Evolutionary conservation across 1,284 basidiomycete species (phyloP).

Genomic region (Fomitopsis palustris): DNA sequence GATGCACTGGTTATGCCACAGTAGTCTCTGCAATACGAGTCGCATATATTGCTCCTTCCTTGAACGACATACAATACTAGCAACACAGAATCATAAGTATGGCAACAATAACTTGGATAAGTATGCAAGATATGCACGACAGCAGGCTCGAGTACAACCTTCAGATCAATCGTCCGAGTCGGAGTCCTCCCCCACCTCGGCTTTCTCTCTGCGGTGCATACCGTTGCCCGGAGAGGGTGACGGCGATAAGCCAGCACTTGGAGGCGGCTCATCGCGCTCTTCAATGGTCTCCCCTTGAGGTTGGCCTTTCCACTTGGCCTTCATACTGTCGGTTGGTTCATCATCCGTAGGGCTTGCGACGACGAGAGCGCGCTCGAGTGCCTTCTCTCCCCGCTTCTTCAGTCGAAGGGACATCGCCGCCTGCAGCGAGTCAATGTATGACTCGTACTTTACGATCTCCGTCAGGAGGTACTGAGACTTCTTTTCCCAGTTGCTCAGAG

Average conservation of each 20-base stretch:
- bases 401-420: slow-evolving; percentile 77
- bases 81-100: slow-evolving; percentile 20
- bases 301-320: slow-evolving; percentile 47
- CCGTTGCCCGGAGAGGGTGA: slow-evolving; percentile 13
- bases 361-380: slow-evolving; percentile 71
- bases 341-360: slow-evolving; percentile 37
- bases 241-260: slow-evolving; percentile 33
- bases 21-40: too few species aligned
- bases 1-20: too few species aligned
- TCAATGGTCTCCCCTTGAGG: slow-evolving; percentile 44
- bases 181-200: slow-evolving; percentile 26
- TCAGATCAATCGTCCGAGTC: background rate
- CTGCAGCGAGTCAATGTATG: slow-evolving; percentile 89
- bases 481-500: slow-evolving; percentile 89
- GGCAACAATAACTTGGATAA: background rate
- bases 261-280: slow-evolving; percentile 49
- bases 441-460: slow-evolving; percentile 94
- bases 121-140: slow-evolving; percentile 7
- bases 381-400: slow-evolving; percentile 85
- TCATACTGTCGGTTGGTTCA: slow-evolving; percentile 22
- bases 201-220: slow-evolving; percentile 44
- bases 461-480: slow-evolving; percentile 85
- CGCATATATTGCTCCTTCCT: slow-evolving; percentile 1
- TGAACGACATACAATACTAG: slow-evolving; percentile 18
- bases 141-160: background rate